These are phyloP conservation scores for Suillus discolor DNA, from an alignment of 768 basidiomycete genomes.

Conservation along the genomic window DNA sequence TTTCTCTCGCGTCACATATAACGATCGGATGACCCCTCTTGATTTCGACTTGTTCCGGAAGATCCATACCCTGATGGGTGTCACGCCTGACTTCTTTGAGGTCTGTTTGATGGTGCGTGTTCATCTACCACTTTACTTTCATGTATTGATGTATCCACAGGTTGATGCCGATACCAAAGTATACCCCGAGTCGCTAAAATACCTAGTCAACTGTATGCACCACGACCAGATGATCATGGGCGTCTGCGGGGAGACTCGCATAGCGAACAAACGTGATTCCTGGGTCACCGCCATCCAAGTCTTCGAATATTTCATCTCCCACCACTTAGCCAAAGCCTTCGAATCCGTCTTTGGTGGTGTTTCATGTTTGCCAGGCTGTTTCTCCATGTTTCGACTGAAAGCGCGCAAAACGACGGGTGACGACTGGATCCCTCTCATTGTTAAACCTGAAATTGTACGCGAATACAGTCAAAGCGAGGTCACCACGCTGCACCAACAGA, in stretches of 20 bases:
- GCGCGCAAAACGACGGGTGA: constrained; percentile 85
- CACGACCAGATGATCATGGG: constrained; percentile 99
- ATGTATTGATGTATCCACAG: constrained; percentile 43
- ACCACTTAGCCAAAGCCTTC: constrained; percentile 97
- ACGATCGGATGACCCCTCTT: constrained; percentile 96
- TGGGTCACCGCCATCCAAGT: constrained; percentile 99
- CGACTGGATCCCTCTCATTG: constrained; percentile 97
- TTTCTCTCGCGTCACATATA: constrained; percentile 98
- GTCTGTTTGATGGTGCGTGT: constrained; percentile 67
- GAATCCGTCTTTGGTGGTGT: constrained; percentile 99
- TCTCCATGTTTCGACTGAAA: constrained; percentile 88
- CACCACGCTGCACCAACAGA: constrained; percentile 96
- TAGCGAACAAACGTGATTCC: constrained; percentile 96
- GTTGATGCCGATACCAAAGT: constrained; percentile 99
- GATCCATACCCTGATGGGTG: constrained; percentile 95
- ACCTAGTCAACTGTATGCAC: constrained; percentile 98
- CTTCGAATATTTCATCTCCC: constrained; percentile 98
- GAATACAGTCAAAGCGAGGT: constrained; percentile 97
- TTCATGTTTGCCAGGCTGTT: constrained; percentile 85
- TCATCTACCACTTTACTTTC: background rate
- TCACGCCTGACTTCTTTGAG: constrained; percentile 84
- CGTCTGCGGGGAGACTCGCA: constrained; percentile 96
- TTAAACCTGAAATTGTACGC: constrained; percentile 92
- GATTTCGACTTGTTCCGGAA: constrained; percentile 99
- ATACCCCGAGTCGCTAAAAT: constrained; percentile 84